Evolutionary conservation across 1,284 basidiomycete species (phyloP).

Genomic region (Ganoderma lucidum): DNA sequence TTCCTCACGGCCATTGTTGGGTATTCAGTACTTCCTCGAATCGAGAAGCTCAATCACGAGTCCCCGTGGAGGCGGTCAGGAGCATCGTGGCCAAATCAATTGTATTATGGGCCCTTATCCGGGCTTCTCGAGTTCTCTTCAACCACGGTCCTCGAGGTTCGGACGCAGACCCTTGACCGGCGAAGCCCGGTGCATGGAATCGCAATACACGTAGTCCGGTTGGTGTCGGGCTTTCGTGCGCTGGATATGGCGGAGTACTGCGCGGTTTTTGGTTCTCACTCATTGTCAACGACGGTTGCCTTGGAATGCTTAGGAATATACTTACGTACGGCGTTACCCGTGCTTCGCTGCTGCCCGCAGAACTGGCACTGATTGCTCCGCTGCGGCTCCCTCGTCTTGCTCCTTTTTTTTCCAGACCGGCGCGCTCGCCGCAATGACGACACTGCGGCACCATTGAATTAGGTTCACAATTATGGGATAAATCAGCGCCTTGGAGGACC

Average conservation of each 20-base stretch:
- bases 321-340: background rate
- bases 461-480: background rate
- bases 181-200: background rate
- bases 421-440: background rate
- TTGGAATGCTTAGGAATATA: slow-evolving; percentile 6
- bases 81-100: background rate
- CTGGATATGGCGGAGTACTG: background rate
- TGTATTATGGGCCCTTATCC: background rate
- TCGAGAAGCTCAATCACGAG: background rate
- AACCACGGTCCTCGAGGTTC: slow-evolving; percentile 2
- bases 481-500: slow-evolving; percentile 1
- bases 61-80: background rate
- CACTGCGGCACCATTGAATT: slow-evolving; percentile 1
- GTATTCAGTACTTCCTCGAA: background rate
- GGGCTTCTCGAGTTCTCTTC: background rate
- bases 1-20: background rate
- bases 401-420: background rate
- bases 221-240: background rate
- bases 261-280: slow-evolving; percentile 9
- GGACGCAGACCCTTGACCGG: background rate
- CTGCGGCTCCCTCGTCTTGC: slow-evolving; percentile 1
- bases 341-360: background rate
- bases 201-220: background rate
- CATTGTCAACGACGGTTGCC: slow-evolving; percentile 5
- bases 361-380: slow-evolving; percentile 14